Base-by-base conservation (phyloP, 257 asterid species). In the Solanum bulbocastanum region DNA sequence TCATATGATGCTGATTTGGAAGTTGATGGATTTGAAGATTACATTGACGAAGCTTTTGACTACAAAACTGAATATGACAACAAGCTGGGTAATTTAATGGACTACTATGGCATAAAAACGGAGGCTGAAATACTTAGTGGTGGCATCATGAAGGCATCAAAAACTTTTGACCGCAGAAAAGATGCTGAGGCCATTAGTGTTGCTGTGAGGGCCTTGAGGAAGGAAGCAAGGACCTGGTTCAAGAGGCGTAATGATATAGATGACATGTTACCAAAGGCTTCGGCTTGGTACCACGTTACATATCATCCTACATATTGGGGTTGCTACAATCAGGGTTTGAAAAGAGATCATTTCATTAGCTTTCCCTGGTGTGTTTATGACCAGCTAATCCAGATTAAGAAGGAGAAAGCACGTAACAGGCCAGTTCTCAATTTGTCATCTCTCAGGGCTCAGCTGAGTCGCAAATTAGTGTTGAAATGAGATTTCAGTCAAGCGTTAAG, bases 51-150 rank as follows among this genome's bases (percentile, higher is more conserved):
- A 68, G 98, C 98, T 30, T 87, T 91, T 14, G 91, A 90, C 9
- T 91, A 72, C 92, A 96, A 95, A 87, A 93, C 68, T 3, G 94
- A 93, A 74, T 95, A 97, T 49, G 99, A 97, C 82, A 92, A 87
- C 92, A 94, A 94, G 91, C 58, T 97, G 88, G 99, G 99, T 27
- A 94, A 95, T 89, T 52, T 96, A 90, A 94, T 96, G 99, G 97
- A 94, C 15, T 95, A 94, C 40, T 96, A 95, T 65, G 96, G 98
- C 76, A 93, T 96, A 2, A 93, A 93, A 88, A 94, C 97, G 0
- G 99, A 96, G 93, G 98, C 96, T 5, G 98, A 96, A 89, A 92
- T 95, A 58, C 91, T 97, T 71, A 94, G 96, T 39, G 98, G 99
- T 6, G 93, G 95, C 5, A 89, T 94, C 56, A 92, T 95, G 98